Base-by-base conservation (phyloP, 2,329 filamentous ascomycete genomes). In the Sporothrix pallida region DNA sequence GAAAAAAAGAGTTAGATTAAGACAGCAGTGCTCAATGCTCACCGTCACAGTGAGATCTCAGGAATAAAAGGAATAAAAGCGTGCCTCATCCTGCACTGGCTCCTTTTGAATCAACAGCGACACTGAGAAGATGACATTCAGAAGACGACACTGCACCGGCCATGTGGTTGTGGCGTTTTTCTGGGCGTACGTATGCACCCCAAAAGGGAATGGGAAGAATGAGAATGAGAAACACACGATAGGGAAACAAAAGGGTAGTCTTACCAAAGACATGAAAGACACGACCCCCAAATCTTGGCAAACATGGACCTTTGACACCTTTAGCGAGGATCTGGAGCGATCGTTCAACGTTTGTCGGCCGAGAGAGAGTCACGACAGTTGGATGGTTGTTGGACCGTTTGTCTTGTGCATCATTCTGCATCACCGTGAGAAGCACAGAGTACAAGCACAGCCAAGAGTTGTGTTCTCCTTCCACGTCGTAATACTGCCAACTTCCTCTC, bases 161-260 rank as follows among this genome's bases (percentile, higher is more conserved):
- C 56, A 60, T 31, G 23, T 60, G 56, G 56, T 10, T 37, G 56
- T 60, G 56, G 56, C 56, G 56, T 37, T 37, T 31, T 60, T 37
- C 54, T 5, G 56, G 56, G 26, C 26, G 56, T 60, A 60, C 56
- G 56, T 60, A 60, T 37, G 26, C 26, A 26, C 37, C 56, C 26
- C 1, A 37, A 37, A 7, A 13, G 37, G n/a, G 56, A 60, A 60
- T 13, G n/a, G 15, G 23, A 60, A n/a, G 13, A 37, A 26, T 12
- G 54, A 58, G 9, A 31, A 54, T 3, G 4, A n/a, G 17, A n/a
- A 58, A 26, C 23, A 26, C 1, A 26, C 23, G 23, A 26, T 26
- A 26, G 23, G 23, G 54, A 31, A 37, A 37, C 3, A 37, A 20
- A 23, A 56, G 8, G n/a, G 52, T 2, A n/a, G n/a, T n/a, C n/a